Conservation (phyloP, 208 protist genomes). For the Wallacemonas sp. region DNA sequence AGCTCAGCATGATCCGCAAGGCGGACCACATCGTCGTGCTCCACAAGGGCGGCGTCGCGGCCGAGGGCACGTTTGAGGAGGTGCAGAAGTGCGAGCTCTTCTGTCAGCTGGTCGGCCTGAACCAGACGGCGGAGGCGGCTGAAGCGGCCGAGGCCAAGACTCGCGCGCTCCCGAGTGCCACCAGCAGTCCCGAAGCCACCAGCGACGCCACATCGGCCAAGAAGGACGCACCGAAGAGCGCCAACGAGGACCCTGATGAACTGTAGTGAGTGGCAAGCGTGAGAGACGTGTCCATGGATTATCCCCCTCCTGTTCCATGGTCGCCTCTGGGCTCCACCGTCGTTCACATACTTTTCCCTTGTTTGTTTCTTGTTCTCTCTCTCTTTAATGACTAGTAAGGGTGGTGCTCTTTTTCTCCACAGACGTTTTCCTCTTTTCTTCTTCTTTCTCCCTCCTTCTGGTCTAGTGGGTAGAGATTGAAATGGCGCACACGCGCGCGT, state of each 20-base stretch:
- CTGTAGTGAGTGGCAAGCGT: background rate
- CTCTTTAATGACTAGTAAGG: no score
- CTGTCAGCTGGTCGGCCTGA: conserved; percentile 63
- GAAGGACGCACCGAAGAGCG: no score
- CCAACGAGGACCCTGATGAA: background rate
- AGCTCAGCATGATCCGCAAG: conserved; percentile 86
- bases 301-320: background rate
- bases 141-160: background rate
- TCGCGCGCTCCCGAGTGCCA: background rate
- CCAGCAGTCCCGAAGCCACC: no score
- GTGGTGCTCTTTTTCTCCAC: no score
- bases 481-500: no score
- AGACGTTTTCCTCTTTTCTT: no score
- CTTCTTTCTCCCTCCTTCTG: no score
- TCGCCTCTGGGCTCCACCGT: no score
- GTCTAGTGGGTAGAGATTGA: no score
- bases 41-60: conserved; percentile 70
- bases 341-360: no score
- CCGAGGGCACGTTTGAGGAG: conserved; percentile 75
- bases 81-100: conserved; percentile 62
- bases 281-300: no score
- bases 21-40: conserved; percentile 89
- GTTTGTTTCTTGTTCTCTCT: background rate
- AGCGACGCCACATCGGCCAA: no score
- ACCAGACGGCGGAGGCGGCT: conserved; percentile 4